Conservation (phyloP, 2,329 filamentous ascomycete genomes). For the Pseudogymnoascus sp. region DNA sequence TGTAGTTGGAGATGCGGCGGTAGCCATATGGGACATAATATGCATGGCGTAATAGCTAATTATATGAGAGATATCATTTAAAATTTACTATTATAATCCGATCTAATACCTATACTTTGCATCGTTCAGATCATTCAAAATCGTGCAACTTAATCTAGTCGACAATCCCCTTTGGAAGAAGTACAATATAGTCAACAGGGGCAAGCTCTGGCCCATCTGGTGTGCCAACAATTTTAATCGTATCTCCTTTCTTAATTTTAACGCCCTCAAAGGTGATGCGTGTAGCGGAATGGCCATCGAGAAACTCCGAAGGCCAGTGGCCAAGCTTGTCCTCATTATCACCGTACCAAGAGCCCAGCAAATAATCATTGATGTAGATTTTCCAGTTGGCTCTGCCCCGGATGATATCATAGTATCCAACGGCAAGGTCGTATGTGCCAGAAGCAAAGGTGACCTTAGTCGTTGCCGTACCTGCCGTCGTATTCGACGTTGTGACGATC, state of each 20-base stretch:
- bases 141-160: conserved; percentile 35
- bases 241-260: conserved; percentile 40
- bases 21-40: not conserved
- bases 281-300: conserved; percentile 58
- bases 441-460: conserved; percentile 38
- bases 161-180: conserved; percentile 49
- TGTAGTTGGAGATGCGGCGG: not conserved
- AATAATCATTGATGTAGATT: conserved; percentile 42
- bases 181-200: conserved; percentile 57
- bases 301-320: conserved; percentile 46
- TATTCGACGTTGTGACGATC: conserved; percentile 47
- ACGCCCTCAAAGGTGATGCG: conserved; percentile 50
- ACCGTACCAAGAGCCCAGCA: conserved; percentile 50
- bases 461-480: conserved; percentile 40
- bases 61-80: not conserved
- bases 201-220: conserved; percentile 55
- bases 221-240: conserved; percentile 45
- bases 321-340: conserved; percentile 52
- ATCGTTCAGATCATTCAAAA: not conserved
- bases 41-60: not conserved
- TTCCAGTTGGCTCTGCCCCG: conserved; percentile 49
- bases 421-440: conserved; percentile 52
- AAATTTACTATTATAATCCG: not conserved
- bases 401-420: conserved; percentile 58
- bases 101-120: not conserved